Conservation (phyloP, 257 asterid species). For the Scutellaria galericulata region DNA sequence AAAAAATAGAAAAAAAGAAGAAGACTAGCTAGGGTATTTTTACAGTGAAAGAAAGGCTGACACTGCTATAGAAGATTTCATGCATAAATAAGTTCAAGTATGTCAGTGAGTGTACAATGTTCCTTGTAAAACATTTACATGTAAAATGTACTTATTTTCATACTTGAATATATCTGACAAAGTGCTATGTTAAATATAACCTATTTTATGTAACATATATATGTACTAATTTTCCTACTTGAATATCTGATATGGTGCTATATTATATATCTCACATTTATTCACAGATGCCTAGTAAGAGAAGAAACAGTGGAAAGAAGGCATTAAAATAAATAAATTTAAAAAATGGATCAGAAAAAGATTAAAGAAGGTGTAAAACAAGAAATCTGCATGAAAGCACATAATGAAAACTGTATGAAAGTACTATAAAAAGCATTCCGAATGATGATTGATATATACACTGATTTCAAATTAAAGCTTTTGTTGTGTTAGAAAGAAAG, state of each 20-base stretch:
- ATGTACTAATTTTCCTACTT: too few species aligned
- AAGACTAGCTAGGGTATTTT: too few species aligned
- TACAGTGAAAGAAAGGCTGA: not conserved
- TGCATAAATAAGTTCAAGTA: not conserved
- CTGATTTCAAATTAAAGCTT: too few species aligned
- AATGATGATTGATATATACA: too few species aligned
- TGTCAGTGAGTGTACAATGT: not conserved
- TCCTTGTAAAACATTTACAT: not conserved
- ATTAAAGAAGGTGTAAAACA: not conserved
- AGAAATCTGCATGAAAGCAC: constrained; percentile 19
- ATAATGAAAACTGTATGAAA: not conserved
- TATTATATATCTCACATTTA: too few species aligned
- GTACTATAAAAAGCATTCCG: too few species aligned
- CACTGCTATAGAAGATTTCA: not conserved
- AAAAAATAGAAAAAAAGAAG: not conserved
- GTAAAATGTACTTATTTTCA: not conserved
- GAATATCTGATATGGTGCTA: too few species aligned
- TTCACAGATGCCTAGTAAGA: too few species aligned
- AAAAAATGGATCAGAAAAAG: not conserved
- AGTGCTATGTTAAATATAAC: not conserved
- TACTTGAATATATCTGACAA: not conserved
- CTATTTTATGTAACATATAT: not conserved
- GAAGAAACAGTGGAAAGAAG: too few species aligned
- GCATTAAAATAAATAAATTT: not conserved
- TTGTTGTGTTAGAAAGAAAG: too few species aligned